Evolutionary conservation across 176 grass and related monocot genomes (phyloP).

Genomic region (Cenchrus americanus): DNA sequence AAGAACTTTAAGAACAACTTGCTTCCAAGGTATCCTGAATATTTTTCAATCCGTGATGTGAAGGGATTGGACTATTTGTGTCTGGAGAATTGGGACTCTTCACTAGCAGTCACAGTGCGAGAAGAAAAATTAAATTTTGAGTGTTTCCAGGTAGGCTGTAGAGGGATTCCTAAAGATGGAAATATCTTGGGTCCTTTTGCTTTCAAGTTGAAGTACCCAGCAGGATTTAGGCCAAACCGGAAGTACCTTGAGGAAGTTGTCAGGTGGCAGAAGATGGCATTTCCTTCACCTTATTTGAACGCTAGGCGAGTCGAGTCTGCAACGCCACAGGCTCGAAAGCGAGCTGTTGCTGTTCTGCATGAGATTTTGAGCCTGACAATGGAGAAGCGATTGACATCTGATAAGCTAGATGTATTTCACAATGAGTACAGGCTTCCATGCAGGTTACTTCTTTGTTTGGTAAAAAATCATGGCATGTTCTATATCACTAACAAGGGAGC

Average conservation of each 20-base stretch:
- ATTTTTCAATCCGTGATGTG: slow-evolving; percentile 65
- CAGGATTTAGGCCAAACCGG: slow-evolving; percentile 82
- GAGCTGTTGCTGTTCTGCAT: slow-evolving; percentile 72
- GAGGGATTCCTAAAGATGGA: slow-evolving; percentile 85
- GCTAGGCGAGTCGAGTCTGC: slow-evolving; percentile 61
- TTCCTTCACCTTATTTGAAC: slow-evolving; percentile 86
- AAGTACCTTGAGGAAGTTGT: slow-evolving; percentile 78
- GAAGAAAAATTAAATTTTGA: slow-evolving; percentile 72
- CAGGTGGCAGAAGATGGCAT: slow-evolving; percentile 93
- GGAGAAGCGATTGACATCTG: slow-evolving; percentile 76
- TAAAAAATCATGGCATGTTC: slow-evolving; percentile 95
- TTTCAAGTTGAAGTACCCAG: slow-evolving; percentile 79
- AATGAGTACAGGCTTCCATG: slow-evolving; percentile 77
- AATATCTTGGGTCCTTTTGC: slow-evolving; percentile 79
- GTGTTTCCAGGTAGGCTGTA: slow-evolving; percentile 37
- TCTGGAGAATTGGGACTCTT: slow-evolving; percentile 86
- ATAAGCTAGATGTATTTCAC: slow-evolving; percentile 86
- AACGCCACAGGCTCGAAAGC: slow-evolving; percentile 74
- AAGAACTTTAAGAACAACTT: slow-evolving; percentile 64
- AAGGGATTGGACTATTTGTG: slow-evolving; percentile 60
- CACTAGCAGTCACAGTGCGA: slow-evolving; percentile 65
- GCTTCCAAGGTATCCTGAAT: slow-evolving; percentile 72
- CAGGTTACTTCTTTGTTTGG: slow-evolving; percentile 73
- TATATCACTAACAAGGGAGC: slow-evolving; percentile 95
- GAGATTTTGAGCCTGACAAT: slow-evolving; percentile 87